Conservation (phyloP, 139 green algal species). For the Spirogloea muscicola region DNA sequence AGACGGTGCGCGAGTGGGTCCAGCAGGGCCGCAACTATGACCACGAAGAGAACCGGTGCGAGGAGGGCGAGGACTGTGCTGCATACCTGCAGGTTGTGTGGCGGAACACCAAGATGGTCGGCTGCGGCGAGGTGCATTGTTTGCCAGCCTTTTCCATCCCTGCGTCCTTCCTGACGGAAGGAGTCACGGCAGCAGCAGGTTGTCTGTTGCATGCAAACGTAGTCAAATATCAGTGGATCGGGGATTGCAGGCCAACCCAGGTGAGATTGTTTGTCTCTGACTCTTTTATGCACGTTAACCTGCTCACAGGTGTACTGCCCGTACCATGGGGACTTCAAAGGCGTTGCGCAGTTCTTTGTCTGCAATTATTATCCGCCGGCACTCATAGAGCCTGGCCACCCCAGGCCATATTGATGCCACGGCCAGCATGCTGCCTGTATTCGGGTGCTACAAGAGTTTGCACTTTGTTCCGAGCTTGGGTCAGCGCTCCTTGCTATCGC, state of each 20-base stretch:
- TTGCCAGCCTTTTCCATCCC: background rate
- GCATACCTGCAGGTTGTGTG: conserved; percentile 20
- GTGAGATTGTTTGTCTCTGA: background rate
- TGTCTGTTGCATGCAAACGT: background rate
- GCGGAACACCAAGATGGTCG: background rate
- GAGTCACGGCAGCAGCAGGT: too few species aligned
- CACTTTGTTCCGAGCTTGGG: too few species aligned
- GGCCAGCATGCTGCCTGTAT: too few species aligned
- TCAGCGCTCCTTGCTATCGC: too few species aligned
- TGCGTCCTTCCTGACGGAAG: background rate
- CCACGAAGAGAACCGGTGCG: background rate
- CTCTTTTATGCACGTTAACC: too few species aligned
- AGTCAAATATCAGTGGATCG: background rate
- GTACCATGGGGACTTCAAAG: conserved; percentile 23
- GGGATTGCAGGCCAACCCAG: background rate
- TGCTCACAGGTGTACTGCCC: conserved; percentile 24
- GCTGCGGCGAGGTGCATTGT: conserved; percentile 4
- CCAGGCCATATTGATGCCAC: conserved; percentile 6
- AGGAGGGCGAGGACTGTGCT: conserved; percentile 9
- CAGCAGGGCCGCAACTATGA: conserved; percentile 1
- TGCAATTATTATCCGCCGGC: conserved; percentile 15
- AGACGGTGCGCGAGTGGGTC: conserved; percentile 2
- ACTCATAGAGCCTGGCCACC: background rate
- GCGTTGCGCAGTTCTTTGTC: conserved; percentile 23
- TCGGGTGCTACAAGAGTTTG: too few species aligned